Conservation (phyloP, 805 yeast genomes). For the Starmerella tilneyi region DNA sequence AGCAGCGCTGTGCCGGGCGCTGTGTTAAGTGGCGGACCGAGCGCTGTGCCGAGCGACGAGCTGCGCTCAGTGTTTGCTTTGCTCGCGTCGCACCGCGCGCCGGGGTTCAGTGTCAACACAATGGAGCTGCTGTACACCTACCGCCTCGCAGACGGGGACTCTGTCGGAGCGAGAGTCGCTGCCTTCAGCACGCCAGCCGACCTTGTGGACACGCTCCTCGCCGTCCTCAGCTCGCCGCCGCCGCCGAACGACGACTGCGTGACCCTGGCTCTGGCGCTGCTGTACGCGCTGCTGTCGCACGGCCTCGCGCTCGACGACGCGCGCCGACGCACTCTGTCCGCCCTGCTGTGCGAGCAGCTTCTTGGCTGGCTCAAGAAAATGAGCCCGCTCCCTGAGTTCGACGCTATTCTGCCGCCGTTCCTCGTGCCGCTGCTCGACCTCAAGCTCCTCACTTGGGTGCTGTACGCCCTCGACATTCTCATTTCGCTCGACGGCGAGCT, state of each 20-base stretch:
- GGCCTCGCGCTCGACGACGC: not conserved
- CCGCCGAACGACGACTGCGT: slow-evolving; percentile 3
- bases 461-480: slow-evolving; percentile 19
- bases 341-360: slow-evolving; percentile 1
- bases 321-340: not conserved
- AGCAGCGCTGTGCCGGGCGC: not conserved
- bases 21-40: not conserved
- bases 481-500: slow-evolving; percentile 6
- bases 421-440: slow-evolving; percentile 2
- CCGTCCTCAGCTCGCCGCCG: not conserved
- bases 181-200: not conserved
- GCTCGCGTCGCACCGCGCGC: slow-evolving; percentile 14
- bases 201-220: slow-evolving; percentile 3
- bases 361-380: slow-evolving; percentile 5
- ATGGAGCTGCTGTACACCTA: slow-evolving; percentile 13
- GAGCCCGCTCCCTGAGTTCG: slow-evolving; percentile 14
- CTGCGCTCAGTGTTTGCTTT: slow-evolving; percentile 3
- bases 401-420: slow-evolving; percentile 1
- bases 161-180: slow-evolving; percentile 15
- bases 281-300: slow-evolving; percentile 11
- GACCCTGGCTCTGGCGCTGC: slow-evolving; percentile 12
- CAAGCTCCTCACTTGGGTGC: slow-evolving; percentile 6
- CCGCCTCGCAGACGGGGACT: not conserved
- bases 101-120: slow-evolving; percentile 8
- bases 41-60: not conserved